Evolutionary conservation across 306 rosid genomes (phyloP).

Genomic region (Comarum palustre): DNA sequence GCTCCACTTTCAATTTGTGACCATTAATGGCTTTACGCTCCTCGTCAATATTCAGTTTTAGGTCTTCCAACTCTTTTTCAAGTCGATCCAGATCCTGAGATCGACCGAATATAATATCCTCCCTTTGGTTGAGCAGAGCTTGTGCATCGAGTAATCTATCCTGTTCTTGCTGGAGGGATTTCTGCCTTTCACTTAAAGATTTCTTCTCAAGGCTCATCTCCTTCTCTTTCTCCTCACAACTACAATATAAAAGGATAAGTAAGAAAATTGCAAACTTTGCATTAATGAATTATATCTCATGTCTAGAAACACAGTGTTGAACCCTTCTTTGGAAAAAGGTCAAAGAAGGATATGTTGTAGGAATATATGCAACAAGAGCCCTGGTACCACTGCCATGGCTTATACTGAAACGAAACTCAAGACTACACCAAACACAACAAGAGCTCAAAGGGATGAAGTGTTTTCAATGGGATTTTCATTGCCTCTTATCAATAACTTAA

Average conservation of each 20-base stretch:
- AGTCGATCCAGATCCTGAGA: slow-evolving; percentile 67
- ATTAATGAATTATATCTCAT: slow-evolving; percentile 1
- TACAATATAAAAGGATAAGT: slow-evolving; percentile 18
- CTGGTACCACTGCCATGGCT: not conserved
- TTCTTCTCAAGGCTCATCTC: slow-evolving; percentile 74
- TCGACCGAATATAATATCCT: slow-evolving; percentile 53
- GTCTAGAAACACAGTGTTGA: not conserved
- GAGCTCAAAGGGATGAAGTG: not conserved
- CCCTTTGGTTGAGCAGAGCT: slow-evolving; percentile 74
- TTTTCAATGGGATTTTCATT: slow-evolving; percentile 1
- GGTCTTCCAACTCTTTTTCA: slow-evolving; percentile 68
- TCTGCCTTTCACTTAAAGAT: slow-evolving; percentile 76
- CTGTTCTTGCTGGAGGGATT: slow-evolving; percentile 72
- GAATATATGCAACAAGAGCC: not conserved
- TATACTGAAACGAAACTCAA: too few relatives aligned
- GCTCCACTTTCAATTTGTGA: slow-evolving; percentile 57
- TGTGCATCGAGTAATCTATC: slow-evolving; percentile 84
- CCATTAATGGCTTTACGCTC: slow-evolving; percentile 53
- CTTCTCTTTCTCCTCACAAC: slow-evolving; percentile 85
- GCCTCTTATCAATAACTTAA: not conserved
- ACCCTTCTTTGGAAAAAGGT: not conserved
- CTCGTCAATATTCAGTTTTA: slow-evolving; percentile 45
- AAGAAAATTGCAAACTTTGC: slow-evolving; percentile 6
- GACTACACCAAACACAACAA: not conserved
- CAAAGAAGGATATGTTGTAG: not conserved